Evolutionary conservation across 2,329 filamentous ascomycete genomes (phyloP), one percentile per base, ranked within the genome.

Genomic region (Endoconidiophora laricicola): DNA sequence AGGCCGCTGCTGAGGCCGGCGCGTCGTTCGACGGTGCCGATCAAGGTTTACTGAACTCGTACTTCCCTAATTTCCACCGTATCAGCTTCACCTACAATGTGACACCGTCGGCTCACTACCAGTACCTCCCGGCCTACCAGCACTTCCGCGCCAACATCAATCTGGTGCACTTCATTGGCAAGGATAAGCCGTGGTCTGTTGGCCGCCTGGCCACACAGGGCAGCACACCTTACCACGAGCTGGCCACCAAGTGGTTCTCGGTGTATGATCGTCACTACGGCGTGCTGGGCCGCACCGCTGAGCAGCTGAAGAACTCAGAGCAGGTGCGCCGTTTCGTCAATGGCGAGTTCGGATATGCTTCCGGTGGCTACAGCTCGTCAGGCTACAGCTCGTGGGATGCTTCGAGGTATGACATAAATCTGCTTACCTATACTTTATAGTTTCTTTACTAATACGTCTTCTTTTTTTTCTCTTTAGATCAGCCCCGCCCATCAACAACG

Each of bases 1-100:
- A 79, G 55, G 85, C 84, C 55, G 79, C 95, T 72, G 87, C 91
- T 23, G 76, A 87, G 57, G 73, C 80, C 50, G 88, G 88, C 23
- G 84, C 90, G 61, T 95, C 88, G 56, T 98, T 98, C 61, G 91
- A 98, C 62, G 91, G 91, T 45, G 91, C 91, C 37, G 91, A 98
- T 62, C 91, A 98, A 66, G 91, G 91, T 50, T 70, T 98, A 47
- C 68, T 98, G 58, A 98, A 98, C 64, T 88, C 93, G 73, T 83
- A 96, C 66, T 98, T 91, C 67, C 75, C 82, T 66, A 71, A 81
- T 62, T 94, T 81, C 76, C 81, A 95, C 65, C 80, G 88, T 56
- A 66, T 98, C 60, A 88, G 85, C 66, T 98, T 98, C 66, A 82
- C 81, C 46, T 98, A 96, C 71, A 98, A 98, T 63, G 91, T 91